Percentiles rank a stretch among this genome's conserved stretches.
phyloP scores from a whole-genome alignment of 495 filamentous ascomycete genomes.

The Penicillium atrosanguineum region DNA sequence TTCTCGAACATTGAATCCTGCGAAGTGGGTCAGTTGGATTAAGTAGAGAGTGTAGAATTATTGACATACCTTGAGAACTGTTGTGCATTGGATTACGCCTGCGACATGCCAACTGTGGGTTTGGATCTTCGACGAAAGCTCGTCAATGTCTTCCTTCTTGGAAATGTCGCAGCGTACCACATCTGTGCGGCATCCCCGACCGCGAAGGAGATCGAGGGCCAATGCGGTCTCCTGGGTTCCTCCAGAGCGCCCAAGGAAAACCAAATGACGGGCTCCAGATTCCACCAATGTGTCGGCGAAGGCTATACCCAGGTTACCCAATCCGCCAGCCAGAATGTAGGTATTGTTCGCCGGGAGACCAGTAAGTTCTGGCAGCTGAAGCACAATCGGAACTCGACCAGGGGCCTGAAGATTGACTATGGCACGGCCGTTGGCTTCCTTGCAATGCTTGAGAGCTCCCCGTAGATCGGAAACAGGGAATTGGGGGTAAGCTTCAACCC shows the following conservation, averaged over 20 bases:
- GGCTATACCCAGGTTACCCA: conserved; percentile 35
- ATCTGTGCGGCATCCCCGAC: conserved; percentile 20
- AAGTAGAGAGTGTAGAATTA: background rate
- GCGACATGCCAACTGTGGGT: conserved; percentile 22
- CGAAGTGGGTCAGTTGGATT: background rate
- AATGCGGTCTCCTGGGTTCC: conserved; percentile 10
- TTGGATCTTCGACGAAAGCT: conserved; percentile 10
- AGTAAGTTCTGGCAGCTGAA: conserved; percentile 10
- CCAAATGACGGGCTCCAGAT: conserved; percentile 35
- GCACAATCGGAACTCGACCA: conserved; percentile 21
- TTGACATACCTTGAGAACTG: conserved; percentile 23
- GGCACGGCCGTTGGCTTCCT: conserved; percentile 5
- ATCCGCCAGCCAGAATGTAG: conserved; percentile 33
- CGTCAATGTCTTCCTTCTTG: conserved; percentile 22
- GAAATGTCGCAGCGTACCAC: conserved; percentile 32
- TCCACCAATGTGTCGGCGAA: conserved; percentile 32
- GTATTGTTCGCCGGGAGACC: conserved; percentile 15
- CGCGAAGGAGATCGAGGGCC: conserved; percentile 19
- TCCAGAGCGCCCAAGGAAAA: conserved; percentile 35
- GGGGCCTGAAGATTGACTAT: conserved; percentile 16
- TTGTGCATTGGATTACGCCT: conserved; percentile 34
- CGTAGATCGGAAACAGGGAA: conserved; percentile 17
- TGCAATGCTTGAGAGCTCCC: conserved; percentile 12
- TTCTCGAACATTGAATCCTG: conserved; percentile 44
- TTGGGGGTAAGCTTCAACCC: conserved; percentile 11